Percentiles rank a stretch among this genome's conserved stretches.
Evolutionary conservation across 805 yeast species (phyloP).

Genomic region (Sugiyamaella marilandica): DNA sequence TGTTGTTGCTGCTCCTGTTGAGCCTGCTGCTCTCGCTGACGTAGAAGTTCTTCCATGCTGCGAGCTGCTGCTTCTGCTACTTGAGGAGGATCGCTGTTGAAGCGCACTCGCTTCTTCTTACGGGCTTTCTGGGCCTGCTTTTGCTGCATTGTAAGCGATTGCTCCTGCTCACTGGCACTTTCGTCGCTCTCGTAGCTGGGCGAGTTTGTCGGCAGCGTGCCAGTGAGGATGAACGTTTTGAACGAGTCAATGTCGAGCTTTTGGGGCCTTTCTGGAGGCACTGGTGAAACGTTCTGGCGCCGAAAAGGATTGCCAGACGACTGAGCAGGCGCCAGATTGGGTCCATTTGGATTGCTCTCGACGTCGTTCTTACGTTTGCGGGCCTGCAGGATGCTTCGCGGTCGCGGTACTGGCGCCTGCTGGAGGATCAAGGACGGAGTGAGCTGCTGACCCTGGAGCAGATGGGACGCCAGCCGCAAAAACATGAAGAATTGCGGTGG

Average conservation of each 20-base stretch:
- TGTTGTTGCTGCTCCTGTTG: slow-evolving; percentile 8
- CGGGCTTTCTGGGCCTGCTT: slow-evolving; percentile 13
- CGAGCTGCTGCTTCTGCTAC: slow-evolving; percentile 38
- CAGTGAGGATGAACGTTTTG: slow-evolving; percentile 78
- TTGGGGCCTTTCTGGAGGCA: slow-evolving; percentile 13
- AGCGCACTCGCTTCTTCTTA: slow-evolving; percentile 33
- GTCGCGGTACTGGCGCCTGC: slow-evolving; percentile 69
- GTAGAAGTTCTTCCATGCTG: slow-evolving; percentile 34
- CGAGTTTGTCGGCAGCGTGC: slow-evolving; percentile 43
- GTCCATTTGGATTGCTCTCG: slow-evolving; percentile 5
- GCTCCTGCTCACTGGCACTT: slow-evolving; percentile 5
- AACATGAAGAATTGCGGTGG: slow-evolving; percentile 90
- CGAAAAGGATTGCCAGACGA: slow-evolving; percentile 27
- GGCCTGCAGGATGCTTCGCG: slow-evolving; percentile 68
- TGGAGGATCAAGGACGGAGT: slow-evolving; percentile 34
- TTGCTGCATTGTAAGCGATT: background rate
- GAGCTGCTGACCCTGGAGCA: slow-evolving; percentile 48
- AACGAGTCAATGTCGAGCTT: slow-evolving; percentile 80
- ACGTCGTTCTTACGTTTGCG: slow-evolving; percentile 28
- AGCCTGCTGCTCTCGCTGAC: slow-evolving; percentile 24
- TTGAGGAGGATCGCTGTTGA: slow-evolving; percentile 34
- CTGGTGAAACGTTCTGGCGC: slow-evolving; percentile 1
- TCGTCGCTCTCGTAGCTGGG: slow-evolving; percentile 9
- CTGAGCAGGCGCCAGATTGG: background rate
- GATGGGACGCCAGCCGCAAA: slow-evolving; percentile 72